Conservation (phyloP, 2,329 filamentous ascomycete genomes). For the Eurotiales sp. region DNA sequence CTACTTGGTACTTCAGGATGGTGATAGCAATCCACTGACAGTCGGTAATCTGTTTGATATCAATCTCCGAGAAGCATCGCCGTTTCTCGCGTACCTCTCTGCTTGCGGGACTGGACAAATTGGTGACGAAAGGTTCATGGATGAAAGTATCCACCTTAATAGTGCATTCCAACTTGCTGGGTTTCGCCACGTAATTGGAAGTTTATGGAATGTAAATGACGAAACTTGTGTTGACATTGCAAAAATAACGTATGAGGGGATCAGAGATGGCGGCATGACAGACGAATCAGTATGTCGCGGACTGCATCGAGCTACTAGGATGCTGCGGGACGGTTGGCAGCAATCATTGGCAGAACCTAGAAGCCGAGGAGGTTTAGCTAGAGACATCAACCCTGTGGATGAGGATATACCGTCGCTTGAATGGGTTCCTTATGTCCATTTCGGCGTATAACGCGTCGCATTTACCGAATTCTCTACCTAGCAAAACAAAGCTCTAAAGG, state of each 20-base stretch:
- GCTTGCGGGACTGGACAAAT: background rate
- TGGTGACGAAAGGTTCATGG: conserved; percentile 18
- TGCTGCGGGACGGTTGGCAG: conserved; percentile 6
- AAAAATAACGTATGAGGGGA: conserved; percentile 4
- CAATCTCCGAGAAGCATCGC: background rate
- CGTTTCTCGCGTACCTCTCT: background rate
- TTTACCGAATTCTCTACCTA: too few species aligned
- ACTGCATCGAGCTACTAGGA: conserved; percentile 4
- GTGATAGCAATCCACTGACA: conserved; percentile 20
- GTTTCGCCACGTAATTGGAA: conserved; percentile 41
- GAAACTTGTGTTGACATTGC: conserved; percentile 14
- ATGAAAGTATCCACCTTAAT: conserved; percentile 39
- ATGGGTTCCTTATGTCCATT: too few species aligned
- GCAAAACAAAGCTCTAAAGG: too few species aligned
- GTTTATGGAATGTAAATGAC: conserved; percentile 40
- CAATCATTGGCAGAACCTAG: too few species aligned
- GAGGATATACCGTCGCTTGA: too few species aligned
- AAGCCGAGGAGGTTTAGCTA: too few species aligned
- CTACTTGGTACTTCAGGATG: conserved; percentile 26
- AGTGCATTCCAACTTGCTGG: conserved; percentile 39
- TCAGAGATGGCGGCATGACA: conserved; percentile 5
- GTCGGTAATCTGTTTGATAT: conserved; percentile 19
- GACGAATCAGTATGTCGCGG: conserved; percentile 10
- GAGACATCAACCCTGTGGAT: too few species aligned
- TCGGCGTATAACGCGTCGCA: too few species aligned